Evolutionary conservation across 163 green algal species (phyloP), one percentile per base, ranked within the genome.

Genomic region (Chloromonas sp.): DNA sequence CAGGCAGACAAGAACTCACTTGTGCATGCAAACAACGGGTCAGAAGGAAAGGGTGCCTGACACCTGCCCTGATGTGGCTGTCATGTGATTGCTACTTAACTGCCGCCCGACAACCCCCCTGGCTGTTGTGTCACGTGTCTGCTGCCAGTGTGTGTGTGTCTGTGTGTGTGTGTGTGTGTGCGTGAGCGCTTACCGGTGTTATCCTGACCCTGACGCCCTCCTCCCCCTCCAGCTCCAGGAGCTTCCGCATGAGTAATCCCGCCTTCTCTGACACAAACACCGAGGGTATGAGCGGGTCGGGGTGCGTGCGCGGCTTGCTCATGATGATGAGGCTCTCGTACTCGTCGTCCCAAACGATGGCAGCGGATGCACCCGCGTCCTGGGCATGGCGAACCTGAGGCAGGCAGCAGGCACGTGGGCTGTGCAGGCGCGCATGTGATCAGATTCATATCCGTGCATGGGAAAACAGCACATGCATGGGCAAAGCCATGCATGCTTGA

Each of bases 301-400:
- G 85, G 71, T 93, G 84, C n/a, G 88, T 79, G 5, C 78, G 76
- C 0, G 93, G 92, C 88, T 95, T 96, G 76, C 85, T 87, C 95
- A 98, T 98, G 82, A 97, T 94, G 83, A 98, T 92, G 13, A 97
- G 88, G 58, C 87, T 86, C 88, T 95, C 89, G 82, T 91, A 93
- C 3, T 90, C 78, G 70, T 97, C 89, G 82, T 97, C 95, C 79
- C 95, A 95, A 13, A 98, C 89, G 8, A 98, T 95, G 5, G 92
- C 94, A 0, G 93, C 95, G 1, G 86, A 60, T 1, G 95, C 95
- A 0, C 95, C 95, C 0, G 93, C 95, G 1, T 81, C 60, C 83
- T 96, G 87, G 0, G 94, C 95, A 82, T 95, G 84, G 0, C 81
- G 85, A 3, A 98, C 94, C 94, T 97, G 90, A 11, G 77, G 1